Conservation (phyloP, 192 early-diverging fungal genomes). For the Umbelopsis vinacea region DNA sequence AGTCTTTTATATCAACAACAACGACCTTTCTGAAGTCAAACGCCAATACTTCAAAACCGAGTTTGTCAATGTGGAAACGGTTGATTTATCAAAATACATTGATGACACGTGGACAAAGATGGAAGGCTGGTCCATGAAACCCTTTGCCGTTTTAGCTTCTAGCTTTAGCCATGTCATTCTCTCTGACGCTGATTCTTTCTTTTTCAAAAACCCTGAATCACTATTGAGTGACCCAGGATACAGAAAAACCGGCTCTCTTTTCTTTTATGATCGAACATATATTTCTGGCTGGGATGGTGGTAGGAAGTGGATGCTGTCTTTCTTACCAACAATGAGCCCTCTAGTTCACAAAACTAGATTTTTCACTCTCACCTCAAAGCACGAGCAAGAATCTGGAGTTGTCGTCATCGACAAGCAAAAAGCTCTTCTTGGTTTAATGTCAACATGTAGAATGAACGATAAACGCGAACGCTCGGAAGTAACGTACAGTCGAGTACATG, state of each 20-base stretch:
- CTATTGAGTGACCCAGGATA: slow-evolving; percentile 51
- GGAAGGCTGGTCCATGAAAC: slow-evolving; percentile 66
- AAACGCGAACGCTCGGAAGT: slow-evolving; percentile 47
- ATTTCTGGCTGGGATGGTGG: slow-evolving; percentile 45
- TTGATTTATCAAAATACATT: slow-evolving; percentile 41
- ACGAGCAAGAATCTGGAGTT: slow-evolving; percentile 69
- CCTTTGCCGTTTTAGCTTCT: slow-evolving; percentile 63
- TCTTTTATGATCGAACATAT: slow-evolving; percentile 64
- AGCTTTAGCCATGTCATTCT: slow-evolving; percentile 64
- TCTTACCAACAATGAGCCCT: slow-evolving; percentile 35
- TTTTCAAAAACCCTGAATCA: slow-evolving; percentile 59
- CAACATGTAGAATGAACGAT: slow-evolving; percentile 56
- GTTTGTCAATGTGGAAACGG: slow-evolving; percentile 40
- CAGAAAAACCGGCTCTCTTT: slow-evolving; percentile 54
- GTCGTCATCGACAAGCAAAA: slow-evolving; percentile 55
- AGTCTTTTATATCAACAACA: slow-evolving; percentile 54
- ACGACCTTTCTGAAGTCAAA: slow-evolving; percentile 41
- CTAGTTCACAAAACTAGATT: slow-evolving; percentile 29
- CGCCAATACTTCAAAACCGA: slow-evolving; percentile 35
- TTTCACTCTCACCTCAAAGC: slow-evolving; percentile 26
- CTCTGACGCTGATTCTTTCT: slow-evolving; percentile 69
- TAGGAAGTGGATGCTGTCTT: slow-evolving; percentile 34
- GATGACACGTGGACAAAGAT: slow-evolving; percentile 43
- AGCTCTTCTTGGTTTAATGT: slow-evolving; percentile 54
- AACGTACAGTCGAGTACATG: slow-evolving; percentile 48